Evolutionary conservation across 768 basidiomycete genomes (phyloP), one percentile per base, ranked within the genome.

Genomic region (Pluteus cervinus): DNA sequence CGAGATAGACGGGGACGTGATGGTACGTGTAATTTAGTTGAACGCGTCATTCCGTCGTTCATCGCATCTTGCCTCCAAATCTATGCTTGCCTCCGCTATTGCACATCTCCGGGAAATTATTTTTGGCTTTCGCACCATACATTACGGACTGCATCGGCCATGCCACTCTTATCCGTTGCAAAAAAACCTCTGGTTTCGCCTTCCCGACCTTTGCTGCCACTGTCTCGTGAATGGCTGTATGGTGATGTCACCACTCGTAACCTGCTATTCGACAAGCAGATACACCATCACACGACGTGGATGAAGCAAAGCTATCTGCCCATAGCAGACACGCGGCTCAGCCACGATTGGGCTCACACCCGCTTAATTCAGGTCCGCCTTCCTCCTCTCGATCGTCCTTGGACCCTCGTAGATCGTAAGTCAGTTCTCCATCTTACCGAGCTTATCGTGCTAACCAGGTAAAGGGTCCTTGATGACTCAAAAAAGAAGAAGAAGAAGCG

Each of bases 401-500:
- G 16, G 81, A 84, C 51, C 71, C 76, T n/a, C 75, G 81, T 33
- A 75, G 73, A 57, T 69, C 67, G 75, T 79, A 50, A 66, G 74
- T 59, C 26, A 26, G 33, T 35, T 44, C n/a, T 4, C 12, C 11
- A 31, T 22, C 37, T 12, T 32, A 41, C n/a, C 15, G 29, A 10
- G 24, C 5, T 43, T 33, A 42, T 26, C 46, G 30, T 42, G 32
- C 31, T 38, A 29, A 26, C 17, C 18, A n/a, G n/a, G n/a, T 29
- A 15, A 24, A 59, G 59, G 28, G 48, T 54, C 20, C 50, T 57
- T 8, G 73, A 78, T 9, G 82, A 84, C 32, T 43, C 66, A 20
- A 84, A 81, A 66, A 84, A 76, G 61, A 86, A 83, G 66, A 86
- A 85, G 64, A 86, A 87, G 63, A 89, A 88, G 54, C 83, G 86